Conservation (phyloP, 1,284 basidiomycete genomes). For the Malassezia slooffiae region DNA sequence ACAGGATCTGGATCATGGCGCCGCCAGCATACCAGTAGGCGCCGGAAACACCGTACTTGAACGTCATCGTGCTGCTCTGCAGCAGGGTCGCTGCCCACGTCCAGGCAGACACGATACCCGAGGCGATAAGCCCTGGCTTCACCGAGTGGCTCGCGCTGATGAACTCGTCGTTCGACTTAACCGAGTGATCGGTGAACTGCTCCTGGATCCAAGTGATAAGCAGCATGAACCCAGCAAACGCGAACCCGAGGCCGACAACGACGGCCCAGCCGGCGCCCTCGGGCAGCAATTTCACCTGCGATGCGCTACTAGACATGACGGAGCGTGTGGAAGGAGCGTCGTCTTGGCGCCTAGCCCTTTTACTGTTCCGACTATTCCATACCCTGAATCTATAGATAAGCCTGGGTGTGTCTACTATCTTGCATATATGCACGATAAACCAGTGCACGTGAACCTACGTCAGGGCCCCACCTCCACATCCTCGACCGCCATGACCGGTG, state of each 20-base stretch:
- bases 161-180: slow-evolving; percentile 39
- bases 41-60: slow-evolving; percentile 14
- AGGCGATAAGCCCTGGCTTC: slow-evolving; percentile 78
- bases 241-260: slow-evolving; percentile 35
- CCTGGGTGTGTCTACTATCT: too few species aligned
- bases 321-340: too few species aligned
- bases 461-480: too few species aligned
- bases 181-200: slow-evolving; percentile 25
- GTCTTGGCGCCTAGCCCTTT: too few species aligned
- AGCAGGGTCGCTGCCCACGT: slow-evolving; percentile 52
- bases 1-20: slow-evolving; percentile 57
- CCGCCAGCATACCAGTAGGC: slow-evolving; percentile 35
- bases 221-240: slow-evolving; percentile 31
- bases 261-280: slow-evolving; percentile 41
- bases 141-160: slow-evolving; percentile 37
- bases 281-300: slow-evolving; percentile 24
- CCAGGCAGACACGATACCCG: slow-evolving; percentile 61
- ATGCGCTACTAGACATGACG: too few species aligned
- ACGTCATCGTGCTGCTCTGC: slow-evolving; percentile 54
- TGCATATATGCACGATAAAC: too few species aligned
- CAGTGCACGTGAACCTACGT: too few species aligned
- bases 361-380: too few species aligned
- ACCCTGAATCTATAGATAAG: too few species aligned
- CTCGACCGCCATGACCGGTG: too few species aligned
- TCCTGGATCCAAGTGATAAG: slow-evolving; percentile 32